These are phyloP conservation scores for Teratosphaeria gauchensis DNA, from an alignment of 2,329 filamentous ascomycete genomes.

Conservation along the genomic window DNA sequence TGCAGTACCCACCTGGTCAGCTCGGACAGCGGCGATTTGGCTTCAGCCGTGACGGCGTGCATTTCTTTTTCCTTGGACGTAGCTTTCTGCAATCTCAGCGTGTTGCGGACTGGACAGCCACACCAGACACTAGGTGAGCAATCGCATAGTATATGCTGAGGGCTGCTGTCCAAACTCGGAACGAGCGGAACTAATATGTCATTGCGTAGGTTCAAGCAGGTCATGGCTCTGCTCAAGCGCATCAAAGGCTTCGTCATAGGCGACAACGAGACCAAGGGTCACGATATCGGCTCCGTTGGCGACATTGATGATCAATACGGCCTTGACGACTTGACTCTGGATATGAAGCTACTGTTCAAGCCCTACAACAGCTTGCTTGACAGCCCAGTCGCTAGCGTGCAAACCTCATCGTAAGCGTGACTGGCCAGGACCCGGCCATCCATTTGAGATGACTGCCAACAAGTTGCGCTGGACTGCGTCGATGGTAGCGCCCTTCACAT, in stretches of 20 bases:
- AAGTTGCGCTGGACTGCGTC: background rate
- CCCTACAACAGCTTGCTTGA: conserved; percentile 37
- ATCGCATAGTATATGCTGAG: background rate
- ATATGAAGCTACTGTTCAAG: conserved; percentile 63
- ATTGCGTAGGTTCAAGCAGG: conserved; percentile 40
- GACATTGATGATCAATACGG: conserved; percentile 61
- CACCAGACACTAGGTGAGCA: conserved; percentile 43
- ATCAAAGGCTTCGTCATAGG: conserved; percentile 52
- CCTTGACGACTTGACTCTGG: conserved; percentile 52
- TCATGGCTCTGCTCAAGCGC: conserved; percentile 51
- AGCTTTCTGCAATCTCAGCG: conserved; percentile 49
- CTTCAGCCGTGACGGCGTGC: conserved; percentile 60
- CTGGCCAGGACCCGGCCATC: background rate
- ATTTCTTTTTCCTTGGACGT: conserved; percentile 64
- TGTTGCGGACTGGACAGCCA: conserved; percentile 41
- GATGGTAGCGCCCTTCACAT: background rate
- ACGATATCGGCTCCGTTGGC: conserved; percentile 58
- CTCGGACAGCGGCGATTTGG: conserved; percentile 51
- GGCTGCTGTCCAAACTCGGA: background rate
- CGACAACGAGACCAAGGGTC: conserved; percentile 55
- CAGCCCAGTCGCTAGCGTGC: conserved; percentile 24
- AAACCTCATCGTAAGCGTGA: conserved; percentile 9
- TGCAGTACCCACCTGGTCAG: conserved; percentile 53
- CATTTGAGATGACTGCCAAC: background rate
- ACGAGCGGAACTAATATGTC: background rate